phyloP scores from a whole-genome alignment of 371 early-diverging fungal genomes.

The Homolaphlyctis polyrhiza region DNA sequence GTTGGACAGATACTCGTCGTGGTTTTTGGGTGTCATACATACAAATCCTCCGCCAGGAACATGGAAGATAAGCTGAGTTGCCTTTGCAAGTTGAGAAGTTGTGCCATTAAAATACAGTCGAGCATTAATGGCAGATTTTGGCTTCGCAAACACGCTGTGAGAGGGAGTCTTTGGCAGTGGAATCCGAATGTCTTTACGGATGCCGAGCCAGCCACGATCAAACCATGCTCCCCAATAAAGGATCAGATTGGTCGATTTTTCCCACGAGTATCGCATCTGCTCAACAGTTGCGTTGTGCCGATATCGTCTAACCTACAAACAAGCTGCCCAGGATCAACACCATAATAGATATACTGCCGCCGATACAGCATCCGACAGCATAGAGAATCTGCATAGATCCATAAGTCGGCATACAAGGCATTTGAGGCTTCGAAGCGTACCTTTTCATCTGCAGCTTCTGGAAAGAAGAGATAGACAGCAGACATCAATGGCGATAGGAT shows the following conservation, averaged over 20 bases:
- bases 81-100: constrained; percentile 30
- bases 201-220: constrained; percentile 45
- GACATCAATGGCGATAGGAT: constrained; percentile 71
- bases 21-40: constrained; percentile 41
- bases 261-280: constrained; percentile 87
- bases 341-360: not conserved
- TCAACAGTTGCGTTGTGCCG: constrained; percentile 76
- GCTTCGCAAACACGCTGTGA: constrained; percentile 20
- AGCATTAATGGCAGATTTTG: constrained; percentile 20
- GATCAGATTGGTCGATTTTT: constrained; percentile 62
- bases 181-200: constrained; percentile 52
- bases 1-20: constrained; percentile 38
- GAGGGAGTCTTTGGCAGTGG: constrained; percentile 42
- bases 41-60: constrained; percentile 88
- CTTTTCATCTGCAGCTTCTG: constrained; percentile 82
- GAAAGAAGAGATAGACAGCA: constrained; percentile 76
- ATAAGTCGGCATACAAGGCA: too few relatives aligned
- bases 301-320: constrained; percentile 37
- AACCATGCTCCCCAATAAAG: constrained; percentile 36
- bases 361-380: not conserved
- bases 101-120: constrained; percentile 52
- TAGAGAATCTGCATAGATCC: not conserved
- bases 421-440: constrained; percentile 24
- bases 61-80: constrained; percentile 61
- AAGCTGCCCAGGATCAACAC: not conserved